Evolutionary conservation across 164 flowering plant species (phyloP), one percentile per base, ranked within the genome.

Genomic region (Dillenia turbinata): DNA sequence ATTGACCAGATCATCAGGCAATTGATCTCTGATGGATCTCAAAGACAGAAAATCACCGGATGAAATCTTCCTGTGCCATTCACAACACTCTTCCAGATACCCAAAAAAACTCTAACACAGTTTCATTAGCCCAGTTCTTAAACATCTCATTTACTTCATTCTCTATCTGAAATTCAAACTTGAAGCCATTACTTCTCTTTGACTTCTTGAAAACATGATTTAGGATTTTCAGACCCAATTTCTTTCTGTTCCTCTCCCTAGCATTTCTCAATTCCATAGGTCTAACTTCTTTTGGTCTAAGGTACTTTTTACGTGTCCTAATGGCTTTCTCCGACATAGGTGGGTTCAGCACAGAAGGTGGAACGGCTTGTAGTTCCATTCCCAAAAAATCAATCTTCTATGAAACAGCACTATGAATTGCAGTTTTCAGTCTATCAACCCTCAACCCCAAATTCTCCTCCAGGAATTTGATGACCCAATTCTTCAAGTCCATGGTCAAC

Each of bases 321-420:
- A 86, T 85, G 1, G 97, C 99, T 65, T 89, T 89, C 43, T 89
- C 92, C 2, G 96, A 83, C 77, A 79, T 71, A 1, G 85, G 88
- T 0, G 89, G 93, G 64, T 72, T 83, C 77, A 94, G 72, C 73
- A 91, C 79, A 8, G 92, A 89, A 46, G 97, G 99, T 0, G 75
- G 66, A 26, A 94, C 97, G 6, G 96, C 96, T 76, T 78, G 99
- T 67, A 94, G 69, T 66, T 86, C 97, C 94, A 91, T 86, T 10
- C 96, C 97, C 54, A 89, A 52, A 69, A 91, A 91, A 14, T 67
- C 81, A 45, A 94, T 88, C 75, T 83, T 89, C 74, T 94, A 97
- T 1, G 86, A 79, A 3, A 78, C 83, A 8, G 96, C 87, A 79
- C 97, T 89, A 60, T 88, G 99, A 45, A 94, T 80, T 9, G 75